Evolutionary conservation across 768 basidiomycete genomes (phyloP), one percentile per base, ranked within the genome.

Genomic region (Termitomyces sp.): DNA sequence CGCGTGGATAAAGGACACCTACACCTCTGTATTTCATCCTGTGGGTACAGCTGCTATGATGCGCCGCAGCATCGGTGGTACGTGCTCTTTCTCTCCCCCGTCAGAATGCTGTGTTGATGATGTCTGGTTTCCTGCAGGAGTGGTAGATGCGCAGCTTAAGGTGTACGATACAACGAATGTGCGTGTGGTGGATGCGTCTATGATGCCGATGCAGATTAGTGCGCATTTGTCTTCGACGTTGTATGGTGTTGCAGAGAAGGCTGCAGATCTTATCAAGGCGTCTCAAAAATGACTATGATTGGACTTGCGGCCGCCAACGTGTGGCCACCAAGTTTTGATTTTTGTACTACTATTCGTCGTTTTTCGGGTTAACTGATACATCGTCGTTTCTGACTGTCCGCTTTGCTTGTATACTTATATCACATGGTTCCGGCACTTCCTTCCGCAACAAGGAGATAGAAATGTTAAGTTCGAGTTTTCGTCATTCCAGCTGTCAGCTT

Each of bases 221-320:
- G 79, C 79, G 4, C 79, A 81, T 61, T 57, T 81, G 54, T 73
- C 73, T 35, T 72, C 77, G 14, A 80, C 82, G 58, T 67, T 82
- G 46, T 84, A 81, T 64, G 81, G 78, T n/a, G 72, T 85, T 20
- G 81, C 81, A 6, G 82, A 82, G 69, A 81, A 81, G 64, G 81
- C 80, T 13, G 81, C 79, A 2, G 77, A 79, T 60, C 62, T 83
- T 44, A 82, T 82, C 66, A 79, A 79, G 62, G 77, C 77, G 6
- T 63, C 71, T 26, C 66, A 71, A 18, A 68, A 41, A 66, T 56
- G 6, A 7, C 6, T 50, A 8, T 32, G 23, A 10, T 28, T 52
- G 6, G 5, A 50, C 30, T 33, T 4, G 5, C 4, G 44, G 5
- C 20, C 20, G 5, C 12, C 10, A 13, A 20, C n/a, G n/a, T n/a